Conservation (phyloP, 2,329 filamentous ascomycete genomes). For the Calycina herbarum region DNA sequence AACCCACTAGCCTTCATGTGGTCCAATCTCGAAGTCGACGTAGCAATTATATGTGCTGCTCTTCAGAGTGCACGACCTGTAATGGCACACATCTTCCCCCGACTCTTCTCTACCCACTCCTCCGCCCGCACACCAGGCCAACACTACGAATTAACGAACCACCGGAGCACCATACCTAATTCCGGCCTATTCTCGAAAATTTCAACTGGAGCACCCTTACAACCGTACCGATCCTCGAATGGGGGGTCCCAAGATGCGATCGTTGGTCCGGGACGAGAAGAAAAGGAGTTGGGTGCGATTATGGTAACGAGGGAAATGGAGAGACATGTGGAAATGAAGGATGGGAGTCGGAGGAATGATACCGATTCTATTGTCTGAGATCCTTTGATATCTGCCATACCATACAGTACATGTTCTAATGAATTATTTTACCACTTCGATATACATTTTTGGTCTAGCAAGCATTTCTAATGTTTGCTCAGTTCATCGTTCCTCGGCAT, state of each 20-base stretch:
- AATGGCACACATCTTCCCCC: not conserved
- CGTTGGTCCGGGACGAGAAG: no score
- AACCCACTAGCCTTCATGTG: not conserved
- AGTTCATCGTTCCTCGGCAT: no score
- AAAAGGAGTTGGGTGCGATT: not conserved
- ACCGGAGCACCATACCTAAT: not conserved
- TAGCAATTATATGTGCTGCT: not conserved
- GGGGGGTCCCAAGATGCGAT: not conserved
- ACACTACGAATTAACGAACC: slow-evolving; percentile 3
- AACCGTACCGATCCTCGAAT: not conserved
- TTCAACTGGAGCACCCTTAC: not conserved
- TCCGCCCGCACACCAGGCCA: not conserved
- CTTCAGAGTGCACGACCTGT: not conserved
- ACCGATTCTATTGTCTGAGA: not conserved
- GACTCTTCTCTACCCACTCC: not conserved
- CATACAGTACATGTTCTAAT: not conserved
- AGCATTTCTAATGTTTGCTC: no score
- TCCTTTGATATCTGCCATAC: not conserved
- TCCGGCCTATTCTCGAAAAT: not conserved
- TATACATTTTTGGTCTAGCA: not conserved
- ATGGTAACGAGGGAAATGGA: slow-evolving; percentile 2
- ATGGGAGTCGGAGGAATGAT: not conserved
- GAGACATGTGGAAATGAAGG: not conserved
- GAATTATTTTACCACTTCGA: not conserved
- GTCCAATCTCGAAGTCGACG: not conserved